These are phyloP conservation scores for Phaeophleospora eucalypticola DNA, from an alignment of 2,329 filamentous ascomycete genomes.

Conservation along the genomic window DNA sequence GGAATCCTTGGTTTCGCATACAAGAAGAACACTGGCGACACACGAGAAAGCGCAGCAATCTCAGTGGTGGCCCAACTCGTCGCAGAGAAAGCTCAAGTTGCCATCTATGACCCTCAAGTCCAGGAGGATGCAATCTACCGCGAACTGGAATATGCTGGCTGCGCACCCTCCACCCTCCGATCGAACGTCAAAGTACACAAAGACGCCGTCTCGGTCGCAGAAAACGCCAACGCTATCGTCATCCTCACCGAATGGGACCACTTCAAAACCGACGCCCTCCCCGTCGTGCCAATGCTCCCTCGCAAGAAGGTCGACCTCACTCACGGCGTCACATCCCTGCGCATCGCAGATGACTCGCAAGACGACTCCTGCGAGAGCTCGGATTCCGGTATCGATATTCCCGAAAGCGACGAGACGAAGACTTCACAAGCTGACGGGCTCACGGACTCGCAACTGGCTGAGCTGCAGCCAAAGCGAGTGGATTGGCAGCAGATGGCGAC, in stretches of 20 bases:
- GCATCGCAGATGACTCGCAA: background rate
- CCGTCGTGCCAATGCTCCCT: background rate
- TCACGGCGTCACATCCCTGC: too few relatives aligned
- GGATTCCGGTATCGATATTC: conserved; percentile 15
- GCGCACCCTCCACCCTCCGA: too few relatives aligned
- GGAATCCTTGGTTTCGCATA: conserved; percentile 70
- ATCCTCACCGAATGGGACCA: conserved; percentile 36
- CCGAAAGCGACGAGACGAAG: too few relatives aligned
- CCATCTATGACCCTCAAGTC: conserved; percentile 61
- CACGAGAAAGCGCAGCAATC: conserved; percentile 65
- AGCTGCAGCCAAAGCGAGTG: too few relatives aligned
- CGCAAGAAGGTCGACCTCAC: too few relatives aligned
- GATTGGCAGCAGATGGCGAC: too few relatives aligned
- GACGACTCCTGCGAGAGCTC: conserved; percentile 7
- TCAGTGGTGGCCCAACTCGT: conserved; percentile 63
- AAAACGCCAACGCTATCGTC: conserved; percentile 32
- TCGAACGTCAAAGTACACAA: too few relatives aligned
- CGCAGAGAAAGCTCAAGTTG: conserved; percentile 58
- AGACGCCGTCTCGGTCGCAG: too few relatives aligned
- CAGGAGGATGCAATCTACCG: background rate
- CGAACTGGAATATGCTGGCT: too few relatives aligned
- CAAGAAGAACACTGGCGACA: conserved; percentile 75
- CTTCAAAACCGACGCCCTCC: conserved; percentile 30
- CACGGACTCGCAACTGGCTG: too few relatives aligned
- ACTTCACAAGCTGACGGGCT: too few relatives aligned